Evolutionary conservation across 2,329 filamentous ascomycete species (phyloP).

Genomic region (Cladosporium halotolerans): DNA sequence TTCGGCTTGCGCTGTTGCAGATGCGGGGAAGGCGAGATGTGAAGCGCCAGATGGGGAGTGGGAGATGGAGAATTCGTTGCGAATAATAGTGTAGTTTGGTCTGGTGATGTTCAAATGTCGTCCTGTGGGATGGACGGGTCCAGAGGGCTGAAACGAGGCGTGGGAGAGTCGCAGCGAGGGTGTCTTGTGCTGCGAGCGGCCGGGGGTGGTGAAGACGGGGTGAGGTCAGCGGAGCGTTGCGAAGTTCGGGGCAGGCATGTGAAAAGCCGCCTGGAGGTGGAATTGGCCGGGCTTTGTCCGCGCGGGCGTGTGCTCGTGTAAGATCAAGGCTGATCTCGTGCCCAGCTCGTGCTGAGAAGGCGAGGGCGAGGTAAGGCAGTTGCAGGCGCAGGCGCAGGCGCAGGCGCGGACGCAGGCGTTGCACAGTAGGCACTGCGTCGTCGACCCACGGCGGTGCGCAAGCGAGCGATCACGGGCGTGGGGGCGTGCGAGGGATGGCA

Average conservation of each 20-base stretch:
- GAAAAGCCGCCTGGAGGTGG: background rate
- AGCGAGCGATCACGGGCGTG: background rate
- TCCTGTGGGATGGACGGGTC: background rate
- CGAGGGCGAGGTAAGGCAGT: no score
- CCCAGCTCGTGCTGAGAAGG: background rate
- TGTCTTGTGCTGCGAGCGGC: background rate
- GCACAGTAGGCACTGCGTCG: background rate
- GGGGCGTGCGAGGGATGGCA: background rate
- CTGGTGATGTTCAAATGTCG: background rate
- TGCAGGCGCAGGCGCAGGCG: no score
- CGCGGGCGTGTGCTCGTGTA: no score
- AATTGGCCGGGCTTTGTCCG: background rate
- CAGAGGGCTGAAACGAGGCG: background rate
- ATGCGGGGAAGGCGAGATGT: conserved; percentile 4
- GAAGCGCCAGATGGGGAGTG: background rate
- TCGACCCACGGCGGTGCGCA: conserved; percentile 5
- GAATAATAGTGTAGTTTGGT: no score
- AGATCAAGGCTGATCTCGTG: background rate
- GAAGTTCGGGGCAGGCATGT: background rate
- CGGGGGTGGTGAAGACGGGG: background rate
- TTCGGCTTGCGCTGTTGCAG: conserved; percentile 2
- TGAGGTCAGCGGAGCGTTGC: background rate
- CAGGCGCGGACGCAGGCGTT: no score
- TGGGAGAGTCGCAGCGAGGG: background rate
- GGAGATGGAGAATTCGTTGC: background rate